These are phyloP conservation scores for Lindgomyces ingoldianus DNA, from an alignment of 495 filamentous ascomycete species.

Conservation along the genomic window DNA sequence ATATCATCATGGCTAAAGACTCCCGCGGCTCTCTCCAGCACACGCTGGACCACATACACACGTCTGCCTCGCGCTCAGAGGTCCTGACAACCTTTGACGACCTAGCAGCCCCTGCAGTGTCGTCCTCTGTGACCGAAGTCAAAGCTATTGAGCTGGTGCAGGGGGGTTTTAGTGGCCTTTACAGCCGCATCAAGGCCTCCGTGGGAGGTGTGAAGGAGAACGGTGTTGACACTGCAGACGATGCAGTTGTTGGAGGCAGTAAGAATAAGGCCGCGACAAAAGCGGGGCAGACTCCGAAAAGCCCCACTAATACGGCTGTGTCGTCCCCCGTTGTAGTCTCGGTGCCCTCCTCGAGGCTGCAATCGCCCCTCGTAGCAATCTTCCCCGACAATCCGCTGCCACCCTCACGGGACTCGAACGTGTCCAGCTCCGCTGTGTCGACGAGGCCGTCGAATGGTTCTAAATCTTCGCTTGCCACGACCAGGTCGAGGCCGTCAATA, in stretches of 20 bases:
- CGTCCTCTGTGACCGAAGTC: slow-evolving; percentile 58
- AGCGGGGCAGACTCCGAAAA: slow-evolving; percentile 15
- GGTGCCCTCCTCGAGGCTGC: slow-evolving; percentile 32
- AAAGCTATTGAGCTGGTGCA: slow-evolving; percentile 74
- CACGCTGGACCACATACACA: slow-evolving; percentile 82
- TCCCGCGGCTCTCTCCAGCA: slow-evolving; percentile 53
- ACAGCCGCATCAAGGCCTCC: slow-evolving; percentile 75
- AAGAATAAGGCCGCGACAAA: slow-evolving; percentile 27
- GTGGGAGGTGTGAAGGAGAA: slow-evolving; percentile 68
- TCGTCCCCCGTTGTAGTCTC: slow-evolving; percentile 40
- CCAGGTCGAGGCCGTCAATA: slow-evolving; percentile 22
- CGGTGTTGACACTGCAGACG: slow-evolving; percentile 21
- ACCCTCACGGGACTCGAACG: slow-evolving; percentile 31
- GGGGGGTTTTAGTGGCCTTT: slow-evolving; percentile 81
- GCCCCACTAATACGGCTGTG: slow-evolving; percentile 30
- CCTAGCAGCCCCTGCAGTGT: slow-evolving; percentile 63
- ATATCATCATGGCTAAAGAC: slow-evolving; percentile 21
- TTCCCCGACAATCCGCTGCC: slow-evolving; percentile 30
- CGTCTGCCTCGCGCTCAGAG: slow-evolving; percentile 73
- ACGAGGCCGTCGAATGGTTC: slow-evolving; percentile 28
- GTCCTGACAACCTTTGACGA: slow-evolving; percentile 87
- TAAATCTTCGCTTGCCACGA: slow-evolving; percentile 19
- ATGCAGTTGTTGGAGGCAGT: slow-evolving; percentile 25
- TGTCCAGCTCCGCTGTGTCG: slow-evolving; percentile 19
- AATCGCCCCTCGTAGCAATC: slow-evolving; percentile 34